These are phyloP conservation scores for Periconia digitata DNA, from an alignment of 2,329 filamentous ascomycete species.

Conservation along the genomic window DNA sequence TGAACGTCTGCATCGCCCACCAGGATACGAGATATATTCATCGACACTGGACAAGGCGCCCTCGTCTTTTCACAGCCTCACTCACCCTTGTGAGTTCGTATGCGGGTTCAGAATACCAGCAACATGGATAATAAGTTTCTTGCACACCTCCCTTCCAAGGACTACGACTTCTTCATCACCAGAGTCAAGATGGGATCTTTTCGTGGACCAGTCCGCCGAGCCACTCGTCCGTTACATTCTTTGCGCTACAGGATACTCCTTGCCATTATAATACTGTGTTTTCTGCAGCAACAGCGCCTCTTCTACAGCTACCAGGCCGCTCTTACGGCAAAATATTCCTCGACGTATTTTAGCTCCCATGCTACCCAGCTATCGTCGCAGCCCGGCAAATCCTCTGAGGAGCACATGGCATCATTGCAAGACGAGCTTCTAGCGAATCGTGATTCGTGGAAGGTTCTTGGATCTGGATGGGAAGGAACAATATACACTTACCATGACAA, in stretches of 20 bases:
- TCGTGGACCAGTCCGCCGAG: neutral
- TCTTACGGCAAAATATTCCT: slow-evolving; percentile 23
- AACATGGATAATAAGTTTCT: neutral
- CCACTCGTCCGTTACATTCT: neutral
- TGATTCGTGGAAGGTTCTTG: slow-evolving; percentile 19
- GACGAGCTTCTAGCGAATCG: slow-evolving; percentile 23
- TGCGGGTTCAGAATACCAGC: neutral
- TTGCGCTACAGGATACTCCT: slow-evolving; percentile 16
- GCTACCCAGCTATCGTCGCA: neutral
- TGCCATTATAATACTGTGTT: slow-evolving; percentile 13
- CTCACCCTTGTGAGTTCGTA: neutral
- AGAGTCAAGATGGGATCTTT: neutral
- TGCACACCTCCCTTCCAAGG: neutral
- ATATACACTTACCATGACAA: slow-evolving; percentile 21
- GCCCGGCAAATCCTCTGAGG: slow-evolving; percentile 4
- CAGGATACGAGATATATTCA: slow-evolving; percentile 1
- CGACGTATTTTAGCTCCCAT: slow-evolving; percentile 15
- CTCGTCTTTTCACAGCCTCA: neutral
- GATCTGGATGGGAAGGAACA: slow-evolving; percentile 27
- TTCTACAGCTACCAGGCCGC: slow-evolving; percentile 19
- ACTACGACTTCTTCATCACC: neutral
- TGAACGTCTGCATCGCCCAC: neutral
- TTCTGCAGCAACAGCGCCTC: slow-evolving; percentile 22
- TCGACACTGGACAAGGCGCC: slow-evolving; percentile 2
- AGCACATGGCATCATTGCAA: slow-evolving; percentile 13